Conservation (phyloP, 208 protist species). For the Trypanosoma boissoni region DNA sequence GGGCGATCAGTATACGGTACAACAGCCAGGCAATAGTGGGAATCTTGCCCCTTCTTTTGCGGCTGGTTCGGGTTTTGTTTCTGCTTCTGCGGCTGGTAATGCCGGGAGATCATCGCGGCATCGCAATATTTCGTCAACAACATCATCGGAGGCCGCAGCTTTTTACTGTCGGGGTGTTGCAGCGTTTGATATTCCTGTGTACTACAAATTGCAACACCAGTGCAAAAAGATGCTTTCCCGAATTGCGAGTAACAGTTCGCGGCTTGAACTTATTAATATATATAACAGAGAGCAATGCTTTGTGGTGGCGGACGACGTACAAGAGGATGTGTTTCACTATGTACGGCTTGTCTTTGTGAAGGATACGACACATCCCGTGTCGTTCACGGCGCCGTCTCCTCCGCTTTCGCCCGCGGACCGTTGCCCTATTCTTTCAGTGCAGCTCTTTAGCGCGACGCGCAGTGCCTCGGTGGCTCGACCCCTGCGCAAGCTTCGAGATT, state of each 20-base stretch:
- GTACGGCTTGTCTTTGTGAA: conserved; percentile 84
- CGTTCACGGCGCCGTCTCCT: conserved; percentile 42
- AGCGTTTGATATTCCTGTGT: conserved; percentile 77
- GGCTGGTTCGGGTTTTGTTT: no score
- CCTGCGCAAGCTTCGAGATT: conserved; percentile 78
- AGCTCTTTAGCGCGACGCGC: conserved; percentile 75
- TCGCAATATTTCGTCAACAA: conserved; percentile 11
- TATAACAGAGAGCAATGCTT: conserved; percentile 89
- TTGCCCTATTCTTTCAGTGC: conserved; percentile 73
- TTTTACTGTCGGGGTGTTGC: conserved; percentile 66
- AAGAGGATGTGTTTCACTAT: conserved; percentile 84
- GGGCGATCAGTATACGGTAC: conserved; percentile 75
- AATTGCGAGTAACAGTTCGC: conserved; percentile 66
- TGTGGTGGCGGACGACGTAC: conserved; percentile 76
- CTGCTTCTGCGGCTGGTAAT: neutral
- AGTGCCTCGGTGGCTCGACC: conserved; percentile 58
- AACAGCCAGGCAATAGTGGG: neutral
- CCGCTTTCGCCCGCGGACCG: conserved; percentile 46
- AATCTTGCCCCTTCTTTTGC: no score
- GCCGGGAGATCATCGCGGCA: conserved; percentile 3
- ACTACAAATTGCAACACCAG: conserved; percentile 91
- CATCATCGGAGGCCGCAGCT: conserved; percentile 10
- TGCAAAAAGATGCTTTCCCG: conserved; percentile 73
- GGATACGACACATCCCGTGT: conserved; percentile 49
- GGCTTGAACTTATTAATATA: conserved; percentile 78